Conservation (phyloP, 2,329 filamentous ascomycete species). For the Trichoderma arundinaceum region DNA sequence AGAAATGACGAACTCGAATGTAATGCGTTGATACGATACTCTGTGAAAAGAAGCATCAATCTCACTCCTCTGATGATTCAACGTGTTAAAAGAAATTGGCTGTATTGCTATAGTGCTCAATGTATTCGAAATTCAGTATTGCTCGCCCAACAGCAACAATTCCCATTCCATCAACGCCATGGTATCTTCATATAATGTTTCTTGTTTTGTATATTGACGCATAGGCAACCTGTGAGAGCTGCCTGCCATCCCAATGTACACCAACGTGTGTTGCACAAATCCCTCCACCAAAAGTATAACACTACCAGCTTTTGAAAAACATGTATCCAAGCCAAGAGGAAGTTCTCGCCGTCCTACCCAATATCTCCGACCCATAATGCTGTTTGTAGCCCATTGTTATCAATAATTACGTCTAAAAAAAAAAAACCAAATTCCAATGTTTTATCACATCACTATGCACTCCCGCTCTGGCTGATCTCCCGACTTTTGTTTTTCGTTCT, state of each 20-base stretch:
- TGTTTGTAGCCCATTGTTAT: neutral
- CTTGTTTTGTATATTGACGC: conserved; percentile 2
- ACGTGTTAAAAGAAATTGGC: neutral
- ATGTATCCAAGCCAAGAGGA: conserved; percentile 17
- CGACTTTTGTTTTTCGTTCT: conserved; percentile 46
- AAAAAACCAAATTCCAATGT: neutral
- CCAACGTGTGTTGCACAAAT: neutral
- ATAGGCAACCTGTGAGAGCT: neutral
- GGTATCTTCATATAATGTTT: conserved; percentile 31
- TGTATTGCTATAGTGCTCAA: neutral
- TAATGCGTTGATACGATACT: neutral
- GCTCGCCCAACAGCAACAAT: neutral
- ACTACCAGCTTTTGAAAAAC: neutral
- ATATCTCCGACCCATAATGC: conserved; percentile 1
- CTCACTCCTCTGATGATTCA: neutral
- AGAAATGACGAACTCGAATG: conserved; percentile 33
- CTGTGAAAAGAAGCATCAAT: neutral
- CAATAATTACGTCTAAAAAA: neutral
- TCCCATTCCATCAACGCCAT: conserved; percentile 30
- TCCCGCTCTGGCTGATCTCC: conserved; percentile 53
- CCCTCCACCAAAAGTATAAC: neutral
- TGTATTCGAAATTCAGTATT: neutral
- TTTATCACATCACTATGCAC: conserved; percentile 53
- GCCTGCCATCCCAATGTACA: conserved; percentile 7
- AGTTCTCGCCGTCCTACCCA: neutral